These are phyloP conservation scores for Pythium apleroticum DNA, from an alignment of 352 stramenopile species.

Conservation along the genomic window DNA sequence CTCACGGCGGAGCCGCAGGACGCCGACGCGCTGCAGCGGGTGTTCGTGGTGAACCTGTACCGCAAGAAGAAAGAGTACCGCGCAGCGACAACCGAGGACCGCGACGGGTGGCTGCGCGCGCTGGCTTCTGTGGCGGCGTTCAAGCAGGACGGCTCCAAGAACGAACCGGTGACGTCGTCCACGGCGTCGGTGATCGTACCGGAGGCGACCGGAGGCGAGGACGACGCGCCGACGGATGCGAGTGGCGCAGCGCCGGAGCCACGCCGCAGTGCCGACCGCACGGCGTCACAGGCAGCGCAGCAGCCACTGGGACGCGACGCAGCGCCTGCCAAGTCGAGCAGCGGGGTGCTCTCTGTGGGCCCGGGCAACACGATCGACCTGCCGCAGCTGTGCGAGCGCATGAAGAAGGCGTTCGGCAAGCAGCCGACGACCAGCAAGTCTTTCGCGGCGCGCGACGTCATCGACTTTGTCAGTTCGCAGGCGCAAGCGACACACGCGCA, in stretches of 20 bases:
- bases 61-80: slow-evolving; percentile 82
- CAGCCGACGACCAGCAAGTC: slow-evolving; percentile 79
- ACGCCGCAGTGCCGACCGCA: background rate
- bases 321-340: background rate
- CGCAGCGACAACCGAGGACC: slow-evolving; percentile 51
- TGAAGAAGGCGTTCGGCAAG: slow-evolving; percentile 70
- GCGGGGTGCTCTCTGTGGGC: slow-evolving; percentile 19
- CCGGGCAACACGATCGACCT: slow-evolving; percentile 53
- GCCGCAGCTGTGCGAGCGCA: slow-evolving; percentile 56
- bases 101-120: slow-evolving; percentile 67
- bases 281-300: background rate
- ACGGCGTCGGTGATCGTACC: slow-evolving; percentile 8
- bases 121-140: slow-evolving; percentile 62
- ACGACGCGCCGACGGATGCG: background rate
- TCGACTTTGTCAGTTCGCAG: slow-evolving; percentile 60
- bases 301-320: background rate
- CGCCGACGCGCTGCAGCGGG: slow-evolving; percentile 40
- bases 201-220: slow-evolving; percentile 12
- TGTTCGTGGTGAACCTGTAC: slow-evolving; percentile 62
- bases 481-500: slow-evolving; percentile 37
- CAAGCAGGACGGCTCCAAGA: slow-evolving; percentile 35
- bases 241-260: background rate
- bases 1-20: slow-evolving; percentile 45
- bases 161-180: slow-evolving; percentile 19
- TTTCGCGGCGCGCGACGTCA: slow-evolving; percentile 66